These are phyloP conservation scores for Puya raimondii DNA, from an alignment of 176 grass and related monocot species.

Conservation along the genomic window DNA sequence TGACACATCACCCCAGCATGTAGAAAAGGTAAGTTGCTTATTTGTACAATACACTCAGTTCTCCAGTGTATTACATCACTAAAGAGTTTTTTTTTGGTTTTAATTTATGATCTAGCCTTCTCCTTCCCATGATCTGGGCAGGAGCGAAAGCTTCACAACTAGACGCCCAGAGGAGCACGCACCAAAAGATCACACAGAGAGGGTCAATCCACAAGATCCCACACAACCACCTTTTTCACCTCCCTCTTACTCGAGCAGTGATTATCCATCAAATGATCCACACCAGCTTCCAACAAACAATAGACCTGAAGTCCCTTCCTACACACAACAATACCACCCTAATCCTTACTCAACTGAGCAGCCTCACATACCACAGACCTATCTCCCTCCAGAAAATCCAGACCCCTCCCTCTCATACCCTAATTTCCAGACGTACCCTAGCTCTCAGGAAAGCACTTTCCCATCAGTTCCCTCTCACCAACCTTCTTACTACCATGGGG, in stretches of 20 bases:
- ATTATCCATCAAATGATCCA: constrained; percentile 35
- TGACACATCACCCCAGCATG: constrained; percentile 23
- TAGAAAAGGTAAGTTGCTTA: constrained; percentile 47
- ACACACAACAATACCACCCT: constrained; percentile 53
- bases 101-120: constrained; percentile 15
- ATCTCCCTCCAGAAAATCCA: constrained; percentile 46
- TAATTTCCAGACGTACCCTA: constrained; percentile 94
- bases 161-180: constrained; percentile 28
- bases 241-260: constrained; percentile 44
- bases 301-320: constrained; percentile 42
- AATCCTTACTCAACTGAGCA: constrained; percentile 44
- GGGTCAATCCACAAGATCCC: constrained; percentile 30
- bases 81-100: neutral
- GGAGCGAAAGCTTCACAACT: constrained; percentile 50
- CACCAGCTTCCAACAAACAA: constrained; percentile 32
- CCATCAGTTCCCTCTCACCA: constrained; percentile 56
- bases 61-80: neutral
- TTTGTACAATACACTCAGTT: neutral
- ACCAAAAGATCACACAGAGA: constrained; percentile 21
- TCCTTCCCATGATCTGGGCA: constrained; percentile 43
- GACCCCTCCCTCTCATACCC: constrained; percentile 53
- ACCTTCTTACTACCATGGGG: constrained; percentile 40
- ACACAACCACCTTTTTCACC: constrained; percentile 41
- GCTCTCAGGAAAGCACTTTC: constrained; percentile 59
- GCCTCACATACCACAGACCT: constrained; percentile 49